These are phyloP conservation scores for Scheffersomyces lignosus DNA, from an alignment of 805 yeast species.

Conservation along the genomic window DNA sequence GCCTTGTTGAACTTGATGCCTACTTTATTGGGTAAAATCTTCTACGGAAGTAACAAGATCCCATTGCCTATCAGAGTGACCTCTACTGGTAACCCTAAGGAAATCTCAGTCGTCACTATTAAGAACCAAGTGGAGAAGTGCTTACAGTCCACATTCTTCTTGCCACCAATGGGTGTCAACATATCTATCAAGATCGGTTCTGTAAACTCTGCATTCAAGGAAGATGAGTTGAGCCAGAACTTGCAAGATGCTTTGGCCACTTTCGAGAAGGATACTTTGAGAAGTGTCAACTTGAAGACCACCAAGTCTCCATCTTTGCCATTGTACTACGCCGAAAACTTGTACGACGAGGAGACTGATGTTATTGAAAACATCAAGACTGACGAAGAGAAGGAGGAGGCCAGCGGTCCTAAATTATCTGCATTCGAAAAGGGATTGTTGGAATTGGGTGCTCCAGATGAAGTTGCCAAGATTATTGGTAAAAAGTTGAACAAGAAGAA, in stretches of 20 bases:
- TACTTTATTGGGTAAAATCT: slow-evolving; percentile 75
- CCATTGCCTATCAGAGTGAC: slow-evolving; percentile 65
- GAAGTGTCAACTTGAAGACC: slow-evolving; percentile 65
- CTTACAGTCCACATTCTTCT: slow-evolving; percentile 56
- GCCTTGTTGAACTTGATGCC: slow-evolving; percentile 79
- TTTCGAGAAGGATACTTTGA: slow-evolving; percentile 48
- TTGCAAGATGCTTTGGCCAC: slow-evolving; percentile 51
- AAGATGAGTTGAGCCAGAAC: slow-evolving; percentile 59
- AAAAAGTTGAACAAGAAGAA: slow-evolving; percentile 43
- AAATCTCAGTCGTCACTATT: slow-evolving; percentile 50
- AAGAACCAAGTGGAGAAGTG: slow-evolving; percentile 59
- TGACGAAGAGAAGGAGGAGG: slow-evolving; percentile 19
- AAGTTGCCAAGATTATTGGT: slow-evolving; percentile 62
- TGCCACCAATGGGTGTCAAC: slow-evolving; percentile 73
- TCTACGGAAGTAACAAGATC: slow-evolving; percentile 55
- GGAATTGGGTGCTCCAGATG: slow-evolving; percentile 78
- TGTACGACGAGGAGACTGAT: slow-evolving; percentile 53
- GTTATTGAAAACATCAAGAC: slow-evolving; percentile 33
- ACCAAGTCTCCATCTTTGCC: slow-evolving; percentile 81
- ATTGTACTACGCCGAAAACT: slow-evolving; percentile 63
- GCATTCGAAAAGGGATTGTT: slow-evolving; percentile 74
- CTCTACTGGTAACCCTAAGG: slow-evolving; percentile 30
- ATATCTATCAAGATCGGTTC: slow-evolving; percentile 68
- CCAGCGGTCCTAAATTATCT: slow-evolving; percentile 46
- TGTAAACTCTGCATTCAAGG: slow-evolving; percentile 34